Base-by-base conservation (phyloP, 768 basidiomycete genomes). In the Baorangia bicolor region DNA sequence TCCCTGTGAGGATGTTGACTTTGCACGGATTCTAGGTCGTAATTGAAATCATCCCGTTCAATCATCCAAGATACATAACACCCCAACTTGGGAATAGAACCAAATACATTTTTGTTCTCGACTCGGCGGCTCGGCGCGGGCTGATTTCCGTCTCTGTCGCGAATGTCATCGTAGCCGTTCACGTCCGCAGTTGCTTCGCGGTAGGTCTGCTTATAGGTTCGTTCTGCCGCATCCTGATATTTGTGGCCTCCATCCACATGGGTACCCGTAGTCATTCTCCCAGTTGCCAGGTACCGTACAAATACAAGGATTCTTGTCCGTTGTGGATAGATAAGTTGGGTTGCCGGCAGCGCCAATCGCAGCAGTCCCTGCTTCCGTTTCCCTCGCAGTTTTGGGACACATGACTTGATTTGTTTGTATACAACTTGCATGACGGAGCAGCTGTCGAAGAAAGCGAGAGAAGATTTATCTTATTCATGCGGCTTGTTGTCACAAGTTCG, bases 171-270 rank as follows among this genome's bases (percentile, higher is more conserved):
- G 21, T 57, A 37, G 39, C 39, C 49, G 53, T 41, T 39, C 62
- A 60, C 47, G 5, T 64, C 54, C 52, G 53, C 55, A 47, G 39
- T 45, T 49, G 64, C 64, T 64, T 64, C 63, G 64, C 63, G 63
- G 63, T 61, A 61, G 55, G 56, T 35, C 31, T 13, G 48, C 33
- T 35, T n/a, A n/a, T 34, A 42, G n/a, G 28, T 49, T 48, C 38
- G 14, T 21, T 18, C 21, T 35, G 42, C 46, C 21, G 39, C 33
- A 49, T 20, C 34, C 31, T 33, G 27, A 48, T 27, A 23, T 27
- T 39, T 47, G 48, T 37, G 28, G 21, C 30, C 20, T 8, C 6
- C 27, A 5, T 28, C 49, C 35, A 35, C 30, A 51, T 35, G 51
- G 51, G 41, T 20, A 23, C 25, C 43, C 55, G 18, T 45, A 8